Evolutionary conservation across 305 asterid species (phyloP), one percentile per base, ranked within the genome.

Genomic region (Fraxinus dipetala): DNA sequence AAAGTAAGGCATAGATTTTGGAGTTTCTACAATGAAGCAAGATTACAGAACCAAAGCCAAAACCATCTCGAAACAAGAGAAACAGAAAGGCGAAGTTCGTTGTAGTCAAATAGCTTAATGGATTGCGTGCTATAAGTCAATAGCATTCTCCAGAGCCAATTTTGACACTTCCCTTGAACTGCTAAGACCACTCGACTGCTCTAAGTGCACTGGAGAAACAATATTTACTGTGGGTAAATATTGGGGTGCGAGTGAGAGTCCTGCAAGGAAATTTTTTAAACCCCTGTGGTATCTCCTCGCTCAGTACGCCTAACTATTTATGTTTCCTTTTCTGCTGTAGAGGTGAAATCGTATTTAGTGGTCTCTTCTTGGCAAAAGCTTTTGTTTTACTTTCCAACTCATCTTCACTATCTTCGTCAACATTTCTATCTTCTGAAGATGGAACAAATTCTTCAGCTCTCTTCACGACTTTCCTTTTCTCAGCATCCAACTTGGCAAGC

Each of bases 331-430:
- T 90, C 0, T 80, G 83, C 22, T 75, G 83, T 14, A 69, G 80
- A 78, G 84, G 56, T 38, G 84, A 80, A 40, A 75, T 82, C 51
- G 72, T 35, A 80, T 70, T 67, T 24, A 75, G 77, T 59, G 90
- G 92, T 78, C 96, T 91, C 89, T 85, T 92, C 91, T 89, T 95
- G 63, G 88, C n/a, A 77, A 95, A 91, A 48, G 92, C 91, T 84
- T 86, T 82, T 40, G 93, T 80, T 87, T 87, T 92, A 89, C 98
- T 93, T 67, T 91, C 93, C 6, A 69, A 76, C 78, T 91, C 98
- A 32, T 87, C 90, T 38, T 90, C 94, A 1, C 91, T 89, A 14
- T 92, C 97, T 51, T 89, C 91, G 32, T 85, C 86, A 77, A 56
- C 89, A 48, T 78, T 83, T 56, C 85, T 86, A 56, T 83, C 88